Evolutionary conservation across 2,329 filamentous ascomycete species (phyloP), one percentile per base, ranked within the genome.

Genomic region (Xylariaceae sp.): DNA sequence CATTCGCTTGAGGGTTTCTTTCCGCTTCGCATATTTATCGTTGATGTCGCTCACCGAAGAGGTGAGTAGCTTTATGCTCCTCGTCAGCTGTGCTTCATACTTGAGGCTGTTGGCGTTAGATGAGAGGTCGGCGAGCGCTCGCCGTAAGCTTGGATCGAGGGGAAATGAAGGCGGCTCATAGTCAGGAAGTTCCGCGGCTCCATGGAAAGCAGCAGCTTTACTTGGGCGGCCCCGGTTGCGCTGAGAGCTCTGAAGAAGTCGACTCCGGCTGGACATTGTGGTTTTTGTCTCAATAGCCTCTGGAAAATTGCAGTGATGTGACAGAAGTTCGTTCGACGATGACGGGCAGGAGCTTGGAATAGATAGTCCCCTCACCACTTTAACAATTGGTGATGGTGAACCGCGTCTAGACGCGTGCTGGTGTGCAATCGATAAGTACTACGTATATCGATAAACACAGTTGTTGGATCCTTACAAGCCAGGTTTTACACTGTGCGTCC

Each of bases 121-220:
- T 31, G 66, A 62, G 4, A 80, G 59, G 19, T 72, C 64, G 39
- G 61, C 53, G 3, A 79, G 63, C 3, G 62, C 61, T 16, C 60
- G 62, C 39, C 65, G 62, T 8, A 64, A 63, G 4, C 44, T 42
- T 11, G 64, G 59, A 42, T 65, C 63, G 45, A 79, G 67, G 4
- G 72, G 66, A 42, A 64, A 72, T 9, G 62, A 55, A 7, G 70
- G 74, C 3, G 70, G 63, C 42, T 79, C 64, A 60, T 79, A 78
- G 2, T 64, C 61, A 2, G 75, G 74, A n/a, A 78, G 57, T 12
- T 63, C 54, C 17, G 61, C 48, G 4, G 56, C 40, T 3, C 30
- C 45, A n/a, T 15, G 17, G 33, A 26, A 18, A 34, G 8, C n/a
- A 36, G 1, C 43, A 38, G 45, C 32, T 16, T 34, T 32, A 42